Evolutionary conservation across 345 rosid species (phyloP).

Genomic region (Melastoma malabathricum): DNA sequence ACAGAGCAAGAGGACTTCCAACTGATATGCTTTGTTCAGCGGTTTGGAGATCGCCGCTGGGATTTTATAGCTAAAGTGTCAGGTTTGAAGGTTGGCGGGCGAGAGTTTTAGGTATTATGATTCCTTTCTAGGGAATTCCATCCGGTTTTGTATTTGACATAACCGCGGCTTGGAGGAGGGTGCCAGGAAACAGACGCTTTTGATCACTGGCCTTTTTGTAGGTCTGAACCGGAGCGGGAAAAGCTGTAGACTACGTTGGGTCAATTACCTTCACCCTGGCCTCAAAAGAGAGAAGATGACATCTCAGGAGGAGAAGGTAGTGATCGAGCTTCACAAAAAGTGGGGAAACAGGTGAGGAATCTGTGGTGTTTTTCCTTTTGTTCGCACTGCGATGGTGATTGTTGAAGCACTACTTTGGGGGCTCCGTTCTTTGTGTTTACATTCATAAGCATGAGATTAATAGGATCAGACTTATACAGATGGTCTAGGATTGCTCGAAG

Average conservation of each 20-base stretch:
- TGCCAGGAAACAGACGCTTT: constrained; percentile 37
- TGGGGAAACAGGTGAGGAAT: constrained; percentile 10
- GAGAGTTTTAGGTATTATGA: constrained; percentile 64
- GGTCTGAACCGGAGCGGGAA: constrained; percentile 11
- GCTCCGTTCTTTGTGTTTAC: not conserved
- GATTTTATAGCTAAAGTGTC: constrained; percentile 96
- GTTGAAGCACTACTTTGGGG: not conserved
- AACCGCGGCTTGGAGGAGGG: constrained; percentile 23
- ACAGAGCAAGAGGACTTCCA: constrained; percentile 86
- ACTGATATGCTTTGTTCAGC: constrained; percentile 72
- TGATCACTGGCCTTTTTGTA: constrained; percentile 45
- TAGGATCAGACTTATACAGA: constrained; percentile 1
- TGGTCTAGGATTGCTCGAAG: constrained; percentile 7
- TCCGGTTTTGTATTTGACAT: too few relatives aligned
- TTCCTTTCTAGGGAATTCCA: too few relatives aligned
- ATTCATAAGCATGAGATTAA: not conserved
- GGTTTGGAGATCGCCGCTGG: constrained; percentile 98
- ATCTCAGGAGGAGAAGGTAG: constrained; percentile 6
- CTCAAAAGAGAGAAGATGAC: constrained; percentile 8
- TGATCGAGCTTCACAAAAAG: not conserved
- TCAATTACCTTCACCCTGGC: constrained; percentile 10
- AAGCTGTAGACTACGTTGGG: constrained; percentile 15
- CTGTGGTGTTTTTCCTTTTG: not conserved
- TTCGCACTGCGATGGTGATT: not conserved
- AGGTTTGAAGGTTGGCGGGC: constrained; percentile 99